These are phyloP conservation scores for Alternaria sp. DNA, from an alignment of 2,329 filamentous ascomycete species.

Conservation along the genomic window DNA sequence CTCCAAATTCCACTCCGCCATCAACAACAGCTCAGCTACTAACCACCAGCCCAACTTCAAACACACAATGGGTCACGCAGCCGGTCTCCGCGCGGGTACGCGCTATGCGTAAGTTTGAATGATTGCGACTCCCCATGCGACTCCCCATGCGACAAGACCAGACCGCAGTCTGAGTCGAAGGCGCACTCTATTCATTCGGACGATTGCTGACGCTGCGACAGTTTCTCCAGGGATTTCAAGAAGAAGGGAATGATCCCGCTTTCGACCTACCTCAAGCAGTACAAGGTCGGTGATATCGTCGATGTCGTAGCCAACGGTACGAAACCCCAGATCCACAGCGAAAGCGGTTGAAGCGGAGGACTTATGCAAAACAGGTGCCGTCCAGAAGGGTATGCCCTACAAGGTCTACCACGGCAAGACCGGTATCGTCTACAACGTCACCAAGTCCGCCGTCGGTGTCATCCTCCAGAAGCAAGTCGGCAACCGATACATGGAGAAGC, in stretches of 20 bases:
- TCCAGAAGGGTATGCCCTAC: conserved; percentile 79
- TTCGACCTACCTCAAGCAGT: conserved; percentile 92
- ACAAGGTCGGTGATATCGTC: conserved; percentile 98
- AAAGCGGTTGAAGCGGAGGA: conserved; percentile 10
- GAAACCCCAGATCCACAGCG: conserved; percentile 50
- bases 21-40: conserved; percentile 15
- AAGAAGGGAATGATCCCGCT: conserved; percentile 93
- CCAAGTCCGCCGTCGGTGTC: conserved; percentile 95
- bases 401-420: conserved; percentile 99
- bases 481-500: conserved; percentile 99
- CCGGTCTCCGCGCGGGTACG: conserved; percentile 54
- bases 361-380: conserved; percentile 44
- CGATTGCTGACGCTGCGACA: conserved; percentile 33
- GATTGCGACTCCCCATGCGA: conserved; percentile 5
- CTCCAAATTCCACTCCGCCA: too few relatives aligned
- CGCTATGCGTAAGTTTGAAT: conserved; percentile 48
- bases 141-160: not conserved
- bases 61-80: conserved; percentile 61
- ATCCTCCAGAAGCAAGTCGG: conserved; percentile 98
- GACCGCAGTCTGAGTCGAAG: not conserved
- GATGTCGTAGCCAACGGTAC: conserved; percentile 99
- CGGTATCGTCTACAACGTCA: conserved; percentile 98
- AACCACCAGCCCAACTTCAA: conserved; percentile 30
- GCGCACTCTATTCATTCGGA: not conserved
- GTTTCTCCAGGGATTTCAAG: conserved; percentile 90